Evolutionary conservation across 805 yeast species (phyloP).

Genomic region (Yarrowia alimentaria): DNA sequence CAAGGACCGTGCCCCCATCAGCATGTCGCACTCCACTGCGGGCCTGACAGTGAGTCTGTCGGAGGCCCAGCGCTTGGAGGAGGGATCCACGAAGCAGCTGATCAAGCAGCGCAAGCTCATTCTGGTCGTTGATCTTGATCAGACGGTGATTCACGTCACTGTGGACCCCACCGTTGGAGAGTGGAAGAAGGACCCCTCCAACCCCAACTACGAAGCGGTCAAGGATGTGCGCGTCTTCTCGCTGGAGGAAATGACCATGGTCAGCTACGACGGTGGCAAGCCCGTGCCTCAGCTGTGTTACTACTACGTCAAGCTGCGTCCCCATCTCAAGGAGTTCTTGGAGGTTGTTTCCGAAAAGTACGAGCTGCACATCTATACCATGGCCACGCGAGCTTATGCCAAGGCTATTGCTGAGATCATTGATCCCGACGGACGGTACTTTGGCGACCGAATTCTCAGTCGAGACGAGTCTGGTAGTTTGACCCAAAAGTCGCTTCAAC

Average conservation of each 20-base stretch:
- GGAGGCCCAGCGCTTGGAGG: slow-evolving; percentile 86
- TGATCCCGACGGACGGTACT: slow-evolving; percentile 82
- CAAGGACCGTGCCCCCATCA: slow-evolving; percentile 74
- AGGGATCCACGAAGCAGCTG: slow-evolving; percentile 59
- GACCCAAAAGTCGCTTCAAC: slow-evolving; percentile 80
- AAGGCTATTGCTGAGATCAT: slow-evolving; percentile 82
- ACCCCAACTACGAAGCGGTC: slow-evolving; percentile 81
- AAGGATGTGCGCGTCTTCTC: slow-evolving; percentile 77
- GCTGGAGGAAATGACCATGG: slow-evolving; percentile 62
- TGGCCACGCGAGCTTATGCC: slow-evolving; percentile 97
- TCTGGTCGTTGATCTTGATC: slow-evolving; percentile 93
- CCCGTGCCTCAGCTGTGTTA: slow-evolving; percentile 58
- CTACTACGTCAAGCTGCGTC: slow-evolving; percentile 91
- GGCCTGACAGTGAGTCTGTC: slow-evolving; percentile 77
- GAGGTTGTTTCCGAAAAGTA: slow-evolving; percentile 60
- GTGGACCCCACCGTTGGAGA: slow-evolving; percentile 97
- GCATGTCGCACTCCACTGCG: slow-evolving; percentile 86
- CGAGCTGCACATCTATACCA: slow-evolving; percentile 93
- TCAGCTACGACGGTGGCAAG: slow-evolving; percentile 31
- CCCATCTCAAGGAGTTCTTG: slow-evolving; percentile 77
- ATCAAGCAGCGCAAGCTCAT: slow-evolving; percentile 66
- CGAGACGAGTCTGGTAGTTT: slow-evolving; percentile 93
- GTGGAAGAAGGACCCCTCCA: slow-evolving; percentile 84
- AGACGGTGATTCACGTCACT: slow-evolving; percentile 95
- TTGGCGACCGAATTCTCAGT: slow-evolving; percentile 87